Base-by-base conservation (phyloP, 2,329 filamentous ascomycete species). In the Cordyceps javanica region DNA sequence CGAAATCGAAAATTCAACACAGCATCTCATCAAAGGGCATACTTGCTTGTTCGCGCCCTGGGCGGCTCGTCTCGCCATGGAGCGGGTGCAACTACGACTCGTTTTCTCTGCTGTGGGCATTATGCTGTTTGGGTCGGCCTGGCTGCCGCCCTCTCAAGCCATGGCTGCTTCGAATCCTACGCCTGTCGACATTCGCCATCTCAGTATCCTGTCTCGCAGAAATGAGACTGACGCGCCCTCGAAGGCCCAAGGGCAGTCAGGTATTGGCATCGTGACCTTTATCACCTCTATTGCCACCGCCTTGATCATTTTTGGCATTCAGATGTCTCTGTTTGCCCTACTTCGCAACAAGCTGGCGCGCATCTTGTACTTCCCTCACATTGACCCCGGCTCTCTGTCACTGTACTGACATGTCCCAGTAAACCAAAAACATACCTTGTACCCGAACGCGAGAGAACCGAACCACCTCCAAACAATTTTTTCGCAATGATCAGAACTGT, bases 351-450 rank as follows among this genome's bases (percentile, higher is more conserved):
- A 90, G 62, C 73, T 96, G 36, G 85, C 86, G 2, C 82, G 91
- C 61, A 95, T 96, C 60, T 96, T 92, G 88, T 91, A 74, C 67
- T 86, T 75, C 13, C 5, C 36, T 3, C 16, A 13, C 25, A 13
- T 6, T 13, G 34, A 5, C 28, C 36, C 28, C 13, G 19, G 11
- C 26, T 46, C 58, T 59, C n/a, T 60, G n/a, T 30, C 60, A 62
- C 59, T 25, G 55, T 59, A 58, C 56, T 44, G 49, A 61, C 61
- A 26, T 55, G 26, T 21, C 28, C 32, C 49, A 91, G 87, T 67
- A 90, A 90, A 75, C 88, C 90, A 2, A 86, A 91, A 70, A 93
- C 91, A 34, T 96, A 90, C 64, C 82, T 96, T 1, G 91, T 95
- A 0, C 89, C 91, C 7, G 88, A 94, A 72, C 84, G 88, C 67